These are phyloP conservation scores for Umbilicus rupestris DNA, from an alignment of 164 flowering plant species.

Conservation along the genomic window DNA sequence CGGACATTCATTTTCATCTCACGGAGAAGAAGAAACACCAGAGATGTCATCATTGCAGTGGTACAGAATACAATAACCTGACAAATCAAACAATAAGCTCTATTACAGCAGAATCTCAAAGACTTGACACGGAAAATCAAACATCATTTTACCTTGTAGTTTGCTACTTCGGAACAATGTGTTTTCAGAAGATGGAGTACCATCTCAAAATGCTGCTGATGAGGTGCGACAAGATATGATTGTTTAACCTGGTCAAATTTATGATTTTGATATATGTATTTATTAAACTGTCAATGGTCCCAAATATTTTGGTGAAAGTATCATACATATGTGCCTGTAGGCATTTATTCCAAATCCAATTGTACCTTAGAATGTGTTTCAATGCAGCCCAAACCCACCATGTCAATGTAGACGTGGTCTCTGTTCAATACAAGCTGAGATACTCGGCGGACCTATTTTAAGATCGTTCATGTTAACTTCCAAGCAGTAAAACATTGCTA, in stretches of 20 bases:
- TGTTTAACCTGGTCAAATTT: conserved; percentile 60
- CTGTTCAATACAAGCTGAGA: conserved; percentile 86
- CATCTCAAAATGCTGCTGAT: conserved; percentile 61
- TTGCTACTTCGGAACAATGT: conserved; percentile 44
- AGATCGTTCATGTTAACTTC: not conserved
- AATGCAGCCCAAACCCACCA: conserved; percentile 50
- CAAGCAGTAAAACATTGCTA: not conserved
- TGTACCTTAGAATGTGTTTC: conserved; percentile 74
- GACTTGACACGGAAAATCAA: not conserved
- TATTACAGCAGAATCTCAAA: conserved; percentile 3
- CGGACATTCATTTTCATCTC: conserved; percentile 79
- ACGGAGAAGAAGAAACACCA: conserved; percentile 53
- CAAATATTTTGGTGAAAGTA: not conserved
- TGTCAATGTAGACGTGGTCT: conserved; percentile 71
- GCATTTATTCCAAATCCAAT: not conserved
- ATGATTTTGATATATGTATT: not conserved
- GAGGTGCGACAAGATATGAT: conserved; percentile 66
- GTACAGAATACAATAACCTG: conserved; percentile 91
- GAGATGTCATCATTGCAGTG: conserved; percentile 85
- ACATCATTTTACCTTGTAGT: conserved; percentile 56
- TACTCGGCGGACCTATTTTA: conserved; percentile 69
- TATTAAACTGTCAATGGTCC: not conserved
- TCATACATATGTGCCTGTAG: not conserved
- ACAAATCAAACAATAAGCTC: conserved; percentile 6
- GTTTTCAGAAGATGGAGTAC: conserved; percentile 62